Evolutionary conservation across 192 early-diverging fungal species (phyloP).

Genomic region (Coemansia sp.): DNA sequence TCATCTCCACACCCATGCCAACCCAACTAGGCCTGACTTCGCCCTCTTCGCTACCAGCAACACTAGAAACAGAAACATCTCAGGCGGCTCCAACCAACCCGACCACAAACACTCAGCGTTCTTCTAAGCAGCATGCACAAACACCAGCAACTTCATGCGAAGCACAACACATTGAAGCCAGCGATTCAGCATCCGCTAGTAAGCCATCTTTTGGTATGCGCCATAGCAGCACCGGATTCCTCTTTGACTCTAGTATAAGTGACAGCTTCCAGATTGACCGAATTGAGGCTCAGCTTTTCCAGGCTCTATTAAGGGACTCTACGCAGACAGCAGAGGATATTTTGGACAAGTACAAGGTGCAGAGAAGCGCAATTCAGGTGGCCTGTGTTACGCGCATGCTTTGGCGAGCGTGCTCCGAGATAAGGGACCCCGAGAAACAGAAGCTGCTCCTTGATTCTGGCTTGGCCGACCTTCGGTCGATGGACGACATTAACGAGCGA

Average conservation of each 20-base stretch:
- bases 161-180: neutral
- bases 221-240: slow-evolving; percentile 26
- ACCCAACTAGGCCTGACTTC: slow-evolving; percentile 35
- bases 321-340: slow-evolving; percentile 14
- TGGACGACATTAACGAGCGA: slow-evolving; percentile 93
- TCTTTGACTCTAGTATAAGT: slow-evolving; percentile 30
- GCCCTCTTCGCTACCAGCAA: slow-evolving; percentile 35
- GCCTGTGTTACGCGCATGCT: slow-evolving; percentile 46
- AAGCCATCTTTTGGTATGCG: slow-evolving; percentile 14
- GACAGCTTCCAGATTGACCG: slow-evolving; percentile 47
- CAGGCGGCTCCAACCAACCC: neutral
- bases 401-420: slow-evolving; percentile 53
- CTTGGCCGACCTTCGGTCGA: slow-evolving; percentile 75
- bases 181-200: neutral
- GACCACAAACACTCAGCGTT: neutral
- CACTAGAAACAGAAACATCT: neutral
- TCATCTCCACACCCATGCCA: slow-evolving; percentile 23
- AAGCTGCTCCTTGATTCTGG: slow-evolving; percentile 66
- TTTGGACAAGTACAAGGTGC: slow-evolving; percentile 16
- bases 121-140: neutral
- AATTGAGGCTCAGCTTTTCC: slow-evolving; percentile 49
- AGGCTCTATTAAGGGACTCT: slow-evolving; percentile 18
- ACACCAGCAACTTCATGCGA: neutral
- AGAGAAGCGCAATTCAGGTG: slow-evolving; percentile 45
- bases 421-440: slow-evolving; percentile 39